A percentile compares a stretch with the other conserved stretches of the same genome.
phyloP scores from a whole-genome alignment of 345 rosid genomes.

The Arabidopsis suecica region DNA sequence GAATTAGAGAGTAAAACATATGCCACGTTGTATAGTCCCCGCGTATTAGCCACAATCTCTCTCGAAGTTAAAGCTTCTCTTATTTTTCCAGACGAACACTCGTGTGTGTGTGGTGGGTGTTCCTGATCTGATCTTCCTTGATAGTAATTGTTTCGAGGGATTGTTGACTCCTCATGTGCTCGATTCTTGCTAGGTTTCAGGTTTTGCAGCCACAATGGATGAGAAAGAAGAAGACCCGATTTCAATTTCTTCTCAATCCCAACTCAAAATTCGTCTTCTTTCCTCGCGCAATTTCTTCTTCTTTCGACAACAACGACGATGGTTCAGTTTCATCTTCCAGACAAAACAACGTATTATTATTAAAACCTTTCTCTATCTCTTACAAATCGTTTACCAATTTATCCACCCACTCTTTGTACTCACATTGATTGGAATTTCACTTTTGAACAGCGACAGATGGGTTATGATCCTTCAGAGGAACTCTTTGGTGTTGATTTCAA shows the following conservation, averaged over 20 bases:
- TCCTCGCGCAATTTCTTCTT: slow-evolving; percentile 49
- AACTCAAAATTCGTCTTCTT: slow-evolving; percentile 44
- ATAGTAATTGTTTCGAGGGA: background rate
- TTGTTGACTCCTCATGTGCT: slow-evolving; percentile 42
- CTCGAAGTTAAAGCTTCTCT: background rate
- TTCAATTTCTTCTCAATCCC: slow-evolving; percentile 31
- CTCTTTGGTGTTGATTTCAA: slow-evolving; percentile 65
- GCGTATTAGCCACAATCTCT: slow-evolving; percentile 8
- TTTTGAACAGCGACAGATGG: slow-evolving; percentile 48
- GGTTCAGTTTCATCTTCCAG: slow-evolving; percentile 50
- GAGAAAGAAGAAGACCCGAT: slow-evolving; percentile 29
- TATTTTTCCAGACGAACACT: slow-evolving; percentile 7
- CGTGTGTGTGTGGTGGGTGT: slow-evolving; percentile 37
- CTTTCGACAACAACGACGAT: slow-evolving; percentile 44
- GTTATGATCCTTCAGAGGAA: slow-evolving; percentile 87
- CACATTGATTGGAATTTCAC: slow-evolving; percentile 16
- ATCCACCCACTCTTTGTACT: background rate
- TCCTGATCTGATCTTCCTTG: slow-evolving; percentile 16
- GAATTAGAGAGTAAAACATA: background rate
- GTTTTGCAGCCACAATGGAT: slow-evolving; percentile 47
- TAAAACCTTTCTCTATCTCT: background rate
- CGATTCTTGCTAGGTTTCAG: slow-evolving; percentile 45
- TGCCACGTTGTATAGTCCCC: slow-evolving; percentile 25
- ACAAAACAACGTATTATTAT: slow-evolving; percentile 48
- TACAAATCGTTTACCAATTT: background rate